A percentile compares a stretch with the other conserved stretches of the same genome.
phyloP scores from a whole-genome alignment of 192 early-diverging fungal species.

The Backusella tarrabulga region DNA sequence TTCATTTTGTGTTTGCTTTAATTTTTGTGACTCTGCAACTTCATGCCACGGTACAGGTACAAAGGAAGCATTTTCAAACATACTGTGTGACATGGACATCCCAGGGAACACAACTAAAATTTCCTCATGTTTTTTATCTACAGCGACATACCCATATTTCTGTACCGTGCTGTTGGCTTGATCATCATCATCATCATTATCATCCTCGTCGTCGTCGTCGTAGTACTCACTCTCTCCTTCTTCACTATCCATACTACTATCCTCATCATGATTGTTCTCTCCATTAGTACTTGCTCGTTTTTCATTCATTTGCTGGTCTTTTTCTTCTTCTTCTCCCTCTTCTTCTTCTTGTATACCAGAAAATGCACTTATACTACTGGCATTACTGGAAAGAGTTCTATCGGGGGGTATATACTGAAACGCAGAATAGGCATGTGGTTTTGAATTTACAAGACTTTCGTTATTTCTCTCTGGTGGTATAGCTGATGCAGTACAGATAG shows the following conservation, averaged over 20 bases:
- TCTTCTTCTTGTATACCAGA: not conserved
- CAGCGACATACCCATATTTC: constrained; percentile 19
- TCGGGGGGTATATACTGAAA: constrained; percentile 19
- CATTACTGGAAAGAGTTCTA: not conserved
- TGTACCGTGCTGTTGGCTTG: not conserved
- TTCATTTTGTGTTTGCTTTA: not conserved
- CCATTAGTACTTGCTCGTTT: not conserved
- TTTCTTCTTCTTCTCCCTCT: not conserved
- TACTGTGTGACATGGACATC: not conserved
- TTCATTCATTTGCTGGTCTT: not conserved
- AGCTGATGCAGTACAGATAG: constrained; percentile 5
- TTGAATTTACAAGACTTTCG: not conserved
- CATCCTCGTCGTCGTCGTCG: not conserved
- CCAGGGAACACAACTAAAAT: constrained; percentile 28
- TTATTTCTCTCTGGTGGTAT: not conserved
- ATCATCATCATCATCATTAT: not conserved
- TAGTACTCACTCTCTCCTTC: not conserved
- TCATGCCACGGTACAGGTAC: constrained; percentile 25
- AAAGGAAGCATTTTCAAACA: constrained; percentile 20
- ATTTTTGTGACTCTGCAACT: not conserved
- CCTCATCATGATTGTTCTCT: not conserved
- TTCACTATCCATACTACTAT: not conserved
- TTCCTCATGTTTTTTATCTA: constrained; percentile 26
- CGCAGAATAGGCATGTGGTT: constrained; percentile 10
- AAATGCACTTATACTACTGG: not conserved